A percentile compares a stretch with the other conserved stretches of the same genome.
These are phyloP conservation scores for Ceratocystiopsis minuta DNA, from an alignment of 2,329 filamentous ascomycete genomes.

Conservation along the genomic window DNA sequence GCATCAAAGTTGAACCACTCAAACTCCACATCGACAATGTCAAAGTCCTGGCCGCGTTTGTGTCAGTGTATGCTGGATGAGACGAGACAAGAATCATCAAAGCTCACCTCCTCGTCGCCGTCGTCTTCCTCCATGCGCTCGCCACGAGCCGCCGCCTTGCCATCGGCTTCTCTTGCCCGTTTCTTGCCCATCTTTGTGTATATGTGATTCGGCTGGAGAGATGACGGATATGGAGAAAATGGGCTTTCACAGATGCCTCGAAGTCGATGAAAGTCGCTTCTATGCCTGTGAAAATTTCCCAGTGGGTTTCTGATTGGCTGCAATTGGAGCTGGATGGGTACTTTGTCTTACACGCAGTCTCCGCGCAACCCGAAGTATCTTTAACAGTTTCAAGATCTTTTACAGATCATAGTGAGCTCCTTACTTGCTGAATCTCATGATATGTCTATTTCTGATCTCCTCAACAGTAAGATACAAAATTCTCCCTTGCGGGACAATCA, in stretches of 20 bases:
- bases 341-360: not conserved
- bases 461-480: too few species aligned
- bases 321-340: not conserved
- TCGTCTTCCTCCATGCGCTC: conserved; percentile 27
- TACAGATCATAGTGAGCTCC: too few species aligned
- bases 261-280: too few species aligned
- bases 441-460: too few species aligned
- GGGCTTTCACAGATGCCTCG: too few species aligned
- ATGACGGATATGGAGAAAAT: not conserved
- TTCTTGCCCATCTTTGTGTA: conserved; percentile 17
- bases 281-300: conserved; percentile 3
- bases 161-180: conserved; percentile 18
- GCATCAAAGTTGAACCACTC: conserved; percentile 96
- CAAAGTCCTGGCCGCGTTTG: conserved; percentile 46
- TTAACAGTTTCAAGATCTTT: not conserved
- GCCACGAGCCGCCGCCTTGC: conserved; percentile 10
- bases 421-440: too few species aligned
- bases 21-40: conserved; percentile 89
- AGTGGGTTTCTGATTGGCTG: conserved; percentile 2
- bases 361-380: not conserved
- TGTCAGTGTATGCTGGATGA: conserved; percentile 5
- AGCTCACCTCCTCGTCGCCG: conserved; percentile 27
- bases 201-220: not conserved
- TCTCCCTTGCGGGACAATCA: too few species aligned
- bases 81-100: too few species aligned